These are phyloP conservation scores for Maudiozyma humilis DNA, from an alignment of 1,139 yeast genomes.

Conservation along the genomic window DNA sequence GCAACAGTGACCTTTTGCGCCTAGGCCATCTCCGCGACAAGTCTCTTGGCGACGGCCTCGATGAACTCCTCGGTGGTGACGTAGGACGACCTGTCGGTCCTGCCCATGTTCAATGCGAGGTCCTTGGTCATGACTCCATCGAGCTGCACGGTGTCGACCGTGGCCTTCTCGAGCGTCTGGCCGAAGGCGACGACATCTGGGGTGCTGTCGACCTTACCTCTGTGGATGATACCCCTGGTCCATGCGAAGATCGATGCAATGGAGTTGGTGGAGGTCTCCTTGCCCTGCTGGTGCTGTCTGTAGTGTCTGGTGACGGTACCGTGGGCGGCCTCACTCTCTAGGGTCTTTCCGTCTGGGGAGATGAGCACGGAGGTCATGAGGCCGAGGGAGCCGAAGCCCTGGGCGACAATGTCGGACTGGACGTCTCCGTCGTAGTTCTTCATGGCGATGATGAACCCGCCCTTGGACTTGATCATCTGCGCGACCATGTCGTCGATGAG, in stretches of 20 bases:
- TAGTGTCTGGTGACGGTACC: constrained; percentile 96
- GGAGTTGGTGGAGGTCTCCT: constrained; percentile 95
- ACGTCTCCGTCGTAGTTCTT: constrained; percentile 98
- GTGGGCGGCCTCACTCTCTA: constrained; percentile 95
- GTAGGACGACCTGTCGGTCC: constrained; percentile 68
- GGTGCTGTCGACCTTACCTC: constrained; percentile 81
- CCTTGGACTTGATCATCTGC: constrained; percentile 91
- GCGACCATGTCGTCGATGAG: constrained; percentile 98
- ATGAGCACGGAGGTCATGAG: constrained; percentile 91
- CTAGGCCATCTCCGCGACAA: constrained; percentile 18
- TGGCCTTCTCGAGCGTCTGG: constrained; percentile 67
- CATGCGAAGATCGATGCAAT: constrained; percentile 97
- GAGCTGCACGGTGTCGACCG: constrained; percentile 72
- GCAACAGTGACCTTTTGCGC: no score
- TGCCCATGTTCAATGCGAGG: constrained; percentile 80
- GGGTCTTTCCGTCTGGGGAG: constrained; percentile 92
- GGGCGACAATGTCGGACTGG: constrained; percentile 93
- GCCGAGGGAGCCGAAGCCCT: constrained; percentile 94
- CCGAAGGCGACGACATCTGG: constrained; percentile 81
- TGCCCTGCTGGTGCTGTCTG: constrained; percentile 90
- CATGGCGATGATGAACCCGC: constrained; percentile 91
- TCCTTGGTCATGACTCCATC: constrained; percentile 95
- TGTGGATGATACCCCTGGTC: constrained; percentile 86
- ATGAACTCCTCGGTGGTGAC: constrained; percentile 89
- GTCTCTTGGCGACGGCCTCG: constrained; percentile 62